A percentile compares a stretch with the other conserved stretches of the same genome.
Evolutionary conservation across 176 grass and related monocot species (phyloP).

Genomic region (Microstegium vimineum): DNA sequence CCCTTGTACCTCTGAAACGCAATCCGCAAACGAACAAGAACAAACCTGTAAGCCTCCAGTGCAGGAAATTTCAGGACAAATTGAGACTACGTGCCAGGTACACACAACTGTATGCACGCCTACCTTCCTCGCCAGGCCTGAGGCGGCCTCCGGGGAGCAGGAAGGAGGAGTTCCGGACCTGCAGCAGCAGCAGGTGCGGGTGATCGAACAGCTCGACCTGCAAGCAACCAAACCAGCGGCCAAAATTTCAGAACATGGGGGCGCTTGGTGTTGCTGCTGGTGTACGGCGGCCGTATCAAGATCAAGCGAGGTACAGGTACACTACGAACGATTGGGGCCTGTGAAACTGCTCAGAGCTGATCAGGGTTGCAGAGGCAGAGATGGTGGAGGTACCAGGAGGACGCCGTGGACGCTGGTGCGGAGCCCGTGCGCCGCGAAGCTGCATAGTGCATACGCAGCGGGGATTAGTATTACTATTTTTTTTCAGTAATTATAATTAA

Average conservation of each 20-base stretch:
- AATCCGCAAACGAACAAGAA: neutral
- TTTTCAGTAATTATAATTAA: neutral
- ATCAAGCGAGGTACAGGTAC: too few species aligned
- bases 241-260: neutral
- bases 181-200: conserved; percentile 57
- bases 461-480: neutral
- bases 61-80: neutral
- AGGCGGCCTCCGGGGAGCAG: conserved; percentile 54
- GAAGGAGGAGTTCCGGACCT: conserved; percentile 65
- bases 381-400: conserved; percentile 32
- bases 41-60: neutral
- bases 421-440: conserved; percentile 48
- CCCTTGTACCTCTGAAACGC: conserved; percentile 43
- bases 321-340: neutral
- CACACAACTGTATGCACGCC: neutral
- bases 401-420: conserved; percentile 60
- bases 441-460: conserved; percentile 10
- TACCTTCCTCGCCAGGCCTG: conserved; percentile 52
- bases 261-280: neutral
- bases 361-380: neutral
- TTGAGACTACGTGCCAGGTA: neutral
- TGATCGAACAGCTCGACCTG: conserved; percentile 61
- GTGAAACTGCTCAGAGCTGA: too few species aligned
- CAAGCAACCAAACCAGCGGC: neutral
- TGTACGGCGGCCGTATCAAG: too few species aligned